These are phyloP conservation scores for Mycena latifolia DNA, from an alignment of 768 basidiomycete genomes.

Conservation along the genomic window DNA sequence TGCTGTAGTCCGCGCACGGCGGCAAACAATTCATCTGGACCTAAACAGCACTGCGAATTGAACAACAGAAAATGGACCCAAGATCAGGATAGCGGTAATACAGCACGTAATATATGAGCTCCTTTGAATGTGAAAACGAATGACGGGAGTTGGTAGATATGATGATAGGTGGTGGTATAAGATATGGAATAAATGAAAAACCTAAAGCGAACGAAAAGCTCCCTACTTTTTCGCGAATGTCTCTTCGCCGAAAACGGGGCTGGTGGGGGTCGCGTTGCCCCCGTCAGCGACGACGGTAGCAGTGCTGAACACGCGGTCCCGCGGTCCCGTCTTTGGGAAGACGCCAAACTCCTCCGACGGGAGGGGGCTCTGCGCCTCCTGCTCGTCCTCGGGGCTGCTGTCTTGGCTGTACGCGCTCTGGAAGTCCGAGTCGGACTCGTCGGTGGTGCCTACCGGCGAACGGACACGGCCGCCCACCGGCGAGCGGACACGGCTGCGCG, in stretches of 20 bases:
- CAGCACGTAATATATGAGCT: conserved; percentile 33
- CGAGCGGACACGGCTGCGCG: no score
- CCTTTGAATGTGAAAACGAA: conserved; percentile 24
- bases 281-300: conserved; percentile 53
- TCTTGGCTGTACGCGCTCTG: conserved; percentile 76
- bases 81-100: conserved; percentile 25
- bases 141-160: conserved; percentile 20
- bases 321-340: conserved; percentile 31
- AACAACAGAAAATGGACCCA: background rate
- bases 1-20: no score
- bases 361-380: conserved; percentile 38
- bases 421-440: conserved; percentile 89
- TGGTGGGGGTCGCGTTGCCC: conserved; percentile 45
- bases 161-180: conserved; percentile 21
- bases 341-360: conserved; percentile 44
- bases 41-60: background rate
- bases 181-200: conserved; percentile 26
- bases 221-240: conserved; percentile 41
- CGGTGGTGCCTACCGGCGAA: conserved; percentile 55
- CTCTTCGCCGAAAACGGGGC: conserved; percentile 55
- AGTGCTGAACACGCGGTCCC: conserved; percentile 72
- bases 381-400: conserved; percentile 39
- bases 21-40: background rate
- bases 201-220: background rate
- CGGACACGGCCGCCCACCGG: conserved; percentile 5